Evolutionary conservation across 225 moss, liverwort and hornwort species (phyloP).

Genomic region (Marchantia polymorpha): DNA sequence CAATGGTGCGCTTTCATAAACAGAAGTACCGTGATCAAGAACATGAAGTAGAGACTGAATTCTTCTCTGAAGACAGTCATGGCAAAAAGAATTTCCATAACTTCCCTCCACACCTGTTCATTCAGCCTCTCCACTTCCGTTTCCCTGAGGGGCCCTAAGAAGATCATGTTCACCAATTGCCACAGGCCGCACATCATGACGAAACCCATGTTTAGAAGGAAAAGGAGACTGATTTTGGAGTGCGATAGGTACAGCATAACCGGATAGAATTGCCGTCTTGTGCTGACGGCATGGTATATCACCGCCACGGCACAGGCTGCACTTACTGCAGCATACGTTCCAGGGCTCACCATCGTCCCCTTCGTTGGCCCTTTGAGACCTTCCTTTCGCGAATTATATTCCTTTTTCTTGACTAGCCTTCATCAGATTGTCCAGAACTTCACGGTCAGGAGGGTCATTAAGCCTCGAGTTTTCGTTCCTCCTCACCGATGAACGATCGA

Average conservation of each 20-base stretch:
- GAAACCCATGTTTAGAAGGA: slow-evolving; percentile 74
- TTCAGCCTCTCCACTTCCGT: slow-evolving; percentile 91
- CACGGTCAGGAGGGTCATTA: background rate
- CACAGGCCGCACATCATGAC: slow-evolving; percentile 70
- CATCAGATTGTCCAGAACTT: background rate
- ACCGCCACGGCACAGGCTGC: slow-evolving; percentile 59
- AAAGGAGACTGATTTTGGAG: slow-evolving; percentile 74
- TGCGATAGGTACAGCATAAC: slow-evolving; percentile 78
- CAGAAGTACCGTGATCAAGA: slow-evolving; percentile 75
- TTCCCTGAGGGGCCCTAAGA: slow-evolving; percentile 70
- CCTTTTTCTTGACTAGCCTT: background rate
- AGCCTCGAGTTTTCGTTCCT: background rate
- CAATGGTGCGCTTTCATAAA: slow-evolving; percentile 88
- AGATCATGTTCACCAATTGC: slow-evolving; percentile 68
- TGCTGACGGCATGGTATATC: slow-evolving; percentile 67
- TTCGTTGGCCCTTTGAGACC: background rate
- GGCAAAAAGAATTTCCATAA: slow-evolving; percentile 92
- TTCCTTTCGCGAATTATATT: background rate
- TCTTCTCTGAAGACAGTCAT: slow-evolving; percentile 98
- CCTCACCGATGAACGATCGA: background rate
- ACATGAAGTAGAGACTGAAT: slow-evolving; percentile 65
- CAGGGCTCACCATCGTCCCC: slow-evolving; percentile 69
- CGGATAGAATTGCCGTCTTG: slow-evolving; percentile 78
- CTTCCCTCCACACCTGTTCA: slow-evolving; percentile 85
- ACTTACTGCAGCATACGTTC: slow-evolving; percentile 62